Conservation (phyloP, 1,284 basidiomycete genomes). For the Boletus sp. region DNA sequence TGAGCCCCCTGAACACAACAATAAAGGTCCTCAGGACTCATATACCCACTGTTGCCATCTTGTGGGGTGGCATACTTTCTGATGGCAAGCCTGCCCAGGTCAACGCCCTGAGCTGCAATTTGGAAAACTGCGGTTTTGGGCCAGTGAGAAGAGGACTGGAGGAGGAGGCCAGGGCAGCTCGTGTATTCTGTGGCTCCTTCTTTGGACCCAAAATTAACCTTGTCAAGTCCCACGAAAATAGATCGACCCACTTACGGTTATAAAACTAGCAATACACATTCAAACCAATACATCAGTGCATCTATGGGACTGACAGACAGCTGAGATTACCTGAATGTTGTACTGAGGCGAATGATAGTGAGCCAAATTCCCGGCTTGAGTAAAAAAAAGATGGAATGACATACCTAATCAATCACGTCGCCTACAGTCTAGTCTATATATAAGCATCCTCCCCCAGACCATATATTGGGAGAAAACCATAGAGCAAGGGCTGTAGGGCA, state of each 20-base stretch:
- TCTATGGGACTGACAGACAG: background rate
- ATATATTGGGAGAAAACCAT: conserved; percentile 3
- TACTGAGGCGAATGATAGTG: background rate
- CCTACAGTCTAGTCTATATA: background rate
- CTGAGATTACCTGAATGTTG: conserved; percentile 2
- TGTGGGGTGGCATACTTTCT: background rate
- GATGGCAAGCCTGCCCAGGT: background rate
- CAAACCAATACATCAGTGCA: background rate
- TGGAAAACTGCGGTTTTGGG: conserved; percentile 1
- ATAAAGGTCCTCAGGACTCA: background rate
- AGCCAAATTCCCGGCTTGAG: background rate
- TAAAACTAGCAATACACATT: conserved; percentile 2
- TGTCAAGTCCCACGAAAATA: background rate
- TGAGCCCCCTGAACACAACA: background rate
- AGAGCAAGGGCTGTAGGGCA: background rate
- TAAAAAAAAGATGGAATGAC: background rate
- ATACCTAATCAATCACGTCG: conserved; percentile 1
- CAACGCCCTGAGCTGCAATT: conserved; percentile 1
- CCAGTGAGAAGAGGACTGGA: background rate
- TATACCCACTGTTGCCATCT: background rate
- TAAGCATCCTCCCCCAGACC: conserved; percentile 3
- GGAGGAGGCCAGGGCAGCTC: background rate
- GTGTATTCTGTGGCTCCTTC: conserved; percentile 4
- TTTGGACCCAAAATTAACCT: background rate
- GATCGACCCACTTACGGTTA: conserved; percentile 4